Evolutionary conservation across 768 basidiomycete genomes (phyloP).

Genomic region (Lactarius indigo): DNA sequence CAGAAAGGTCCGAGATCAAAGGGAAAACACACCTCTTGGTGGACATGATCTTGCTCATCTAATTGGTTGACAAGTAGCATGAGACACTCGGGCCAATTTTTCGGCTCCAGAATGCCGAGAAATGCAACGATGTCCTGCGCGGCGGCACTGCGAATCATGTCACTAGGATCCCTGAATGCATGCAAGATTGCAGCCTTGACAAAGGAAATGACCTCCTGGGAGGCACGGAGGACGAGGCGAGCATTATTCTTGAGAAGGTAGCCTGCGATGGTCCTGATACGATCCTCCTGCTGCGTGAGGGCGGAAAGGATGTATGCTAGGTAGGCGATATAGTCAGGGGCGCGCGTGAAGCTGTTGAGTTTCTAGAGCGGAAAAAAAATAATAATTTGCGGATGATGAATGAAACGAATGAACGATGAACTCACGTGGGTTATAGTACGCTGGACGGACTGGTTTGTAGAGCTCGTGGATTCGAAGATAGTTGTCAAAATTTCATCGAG

Average conservation of each 20-base stretch:
- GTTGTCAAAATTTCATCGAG: slow-evolving; percentile 91
- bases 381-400: slow-evolving; percentile 25
- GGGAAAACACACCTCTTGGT: slow-evolving; percentile 71
- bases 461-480: slow-evolving; percentile 87
- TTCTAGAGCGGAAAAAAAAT: slow-evolving; percentile 47
- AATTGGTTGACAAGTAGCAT: slow-evolving; percentile 77
- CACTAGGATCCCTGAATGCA: slow-evolving; percentile 75
- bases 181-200: slow-evolving; percentile 73
- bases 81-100: slow-evolving; percentile 94
- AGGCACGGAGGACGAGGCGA: slow-evolving; percentile 65
- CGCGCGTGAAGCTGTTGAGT: slow-evolving; percentile 81
- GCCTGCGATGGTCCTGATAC: slow-evolving; percentile 92
- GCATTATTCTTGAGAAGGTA: slow-evolving; percentile 97
- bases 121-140: slow-evolving; percentile 91
- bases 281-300: slow-evolving; percentile 80
- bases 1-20: background rate
- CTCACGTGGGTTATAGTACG: slow-evolving; percentile 78
- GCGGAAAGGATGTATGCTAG: slow-evolving; percentile 88
- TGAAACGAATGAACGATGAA: slow-evolving; percentile 24
- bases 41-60: slow-evolving; percentile 67
- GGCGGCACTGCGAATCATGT: slow-evolving; percentile 91
- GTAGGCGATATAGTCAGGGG: slow-evolving; percentile 94
- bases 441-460: slow-evolving; percentile 64
- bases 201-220: slow-evolving; percentile 63
- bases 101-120: slow-evolving; percentile 82